Evolutionary conservation across 305 asterid genomes (phyloP).

Genomic region (Rubia occidens): DNA sequence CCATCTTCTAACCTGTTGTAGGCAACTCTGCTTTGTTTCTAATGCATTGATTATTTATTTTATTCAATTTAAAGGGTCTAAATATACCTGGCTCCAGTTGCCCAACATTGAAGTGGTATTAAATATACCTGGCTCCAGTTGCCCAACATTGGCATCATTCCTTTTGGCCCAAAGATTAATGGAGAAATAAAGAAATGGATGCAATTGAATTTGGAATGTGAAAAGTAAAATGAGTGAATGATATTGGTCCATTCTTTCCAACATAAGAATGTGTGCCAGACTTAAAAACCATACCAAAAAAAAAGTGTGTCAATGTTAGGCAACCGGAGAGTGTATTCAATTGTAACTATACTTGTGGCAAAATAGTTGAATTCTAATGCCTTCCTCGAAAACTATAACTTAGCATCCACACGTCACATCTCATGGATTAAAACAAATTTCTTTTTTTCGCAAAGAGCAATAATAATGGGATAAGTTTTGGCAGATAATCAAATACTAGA

Average conservation of each 20-base stretch:
- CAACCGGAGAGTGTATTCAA: background rate
- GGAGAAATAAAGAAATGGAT: too few species aligned
- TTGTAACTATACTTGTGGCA: background rate
- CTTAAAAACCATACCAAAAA: too few species aligned
- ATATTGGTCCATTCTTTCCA: too few species aligned
- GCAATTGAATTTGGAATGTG: too few species aligned
- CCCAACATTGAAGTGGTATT: too few species aligned
- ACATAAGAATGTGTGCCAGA: too few species aligned
- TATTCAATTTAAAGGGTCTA: too few species aligned
- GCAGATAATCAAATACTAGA: background rate
- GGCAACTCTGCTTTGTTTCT: background rate
- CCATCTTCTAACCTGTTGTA: background rate
- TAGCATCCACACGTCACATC: background rate
- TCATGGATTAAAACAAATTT: background rate
- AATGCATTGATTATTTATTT: background rate
- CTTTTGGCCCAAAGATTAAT: too few species aligned
- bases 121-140: background rate
- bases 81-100: too few species aligned
- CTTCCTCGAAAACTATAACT: background rate
- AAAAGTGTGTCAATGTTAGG: too few species aligned
- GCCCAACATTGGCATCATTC: too few species aligned
- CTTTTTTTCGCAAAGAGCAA: background rate
- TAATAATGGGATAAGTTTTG: background rate
- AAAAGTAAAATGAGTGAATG: too few species aligned
- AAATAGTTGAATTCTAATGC: background rate